Evolutionary conservation across 2,329 filamentous ascomycete species (phyloP).

Genomic region (Graphilbum ipis-grandicollis): DNA sequence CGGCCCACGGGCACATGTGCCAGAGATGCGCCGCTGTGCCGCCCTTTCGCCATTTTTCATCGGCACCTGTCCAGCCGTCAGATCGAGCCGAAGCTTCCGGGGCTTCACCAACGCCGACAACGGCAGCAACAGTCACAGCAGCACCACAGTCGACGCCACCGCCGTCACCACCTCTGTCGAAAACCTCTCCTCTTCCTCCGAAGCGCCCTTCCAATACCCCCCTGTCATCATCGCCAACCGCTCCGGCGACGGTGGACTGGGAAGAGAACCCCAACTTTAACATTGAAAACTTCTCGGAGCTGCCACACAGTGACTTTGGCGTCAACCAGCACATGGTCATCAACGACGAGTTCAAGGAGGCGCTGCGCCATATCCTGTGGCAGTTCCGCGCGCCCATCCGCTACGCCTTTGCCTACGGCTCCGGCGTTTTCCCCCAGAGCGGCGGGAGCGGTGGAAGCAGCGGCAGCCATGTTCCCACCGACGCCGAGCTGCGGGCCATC

Average conservation of each 20-base stretch:
- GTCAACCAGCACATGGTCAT: slow-evolving; percentile 94
- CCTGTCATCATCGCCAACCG: slow-evolving; percentile 6
- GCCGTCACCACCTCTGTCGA: too few species aligned
- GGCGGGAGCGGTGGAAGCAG: slow-evolving; percentile 14
- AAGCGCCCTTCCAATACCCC: slow-evolving; percentile 5
- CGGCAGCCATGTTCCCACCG: slow-evolving; percentile 30
- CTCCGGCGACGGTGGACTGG: slow-evolving; percentile 35
- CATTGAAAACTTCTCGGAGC: slow-evolving; percentile 57
- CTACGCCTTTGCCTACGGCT: slow-evolving; percentile 95
- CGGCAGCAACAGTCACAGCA: too few species aligned
- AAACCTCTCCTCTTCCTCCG: too few species aligned
- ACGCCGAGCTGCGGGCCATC: slow-evolving; percentile 41
- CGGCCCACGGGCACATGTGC: too few species aligned
- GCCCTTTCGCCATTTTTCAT: too few species aligned
- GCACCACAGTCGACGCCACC: too few species aligned
- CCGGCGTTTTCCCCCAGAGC: slow-evolving; percentile 80
- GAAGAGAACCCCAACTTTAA: slow-evolving; percentile 56
- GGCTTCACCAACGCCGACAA: too few species aligned
- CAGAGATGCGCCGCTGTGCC: too few species aligned
- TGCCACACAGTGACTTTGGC: slow-evolving; percentile 69
- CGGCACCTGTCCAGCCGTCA: too few species aligned
- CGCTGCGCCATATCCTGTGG: slow-evolving; percentile 71
- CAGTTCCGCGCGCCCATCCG: slow-evolving; percentile 85
- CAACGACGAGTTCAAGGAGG: slow-evolving; percentile 89
- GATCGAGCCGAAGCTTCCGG: too few species aligned